Base-by-base conservation (phyloP, 306 rosid species). In the Malus sieversii region DNA sequence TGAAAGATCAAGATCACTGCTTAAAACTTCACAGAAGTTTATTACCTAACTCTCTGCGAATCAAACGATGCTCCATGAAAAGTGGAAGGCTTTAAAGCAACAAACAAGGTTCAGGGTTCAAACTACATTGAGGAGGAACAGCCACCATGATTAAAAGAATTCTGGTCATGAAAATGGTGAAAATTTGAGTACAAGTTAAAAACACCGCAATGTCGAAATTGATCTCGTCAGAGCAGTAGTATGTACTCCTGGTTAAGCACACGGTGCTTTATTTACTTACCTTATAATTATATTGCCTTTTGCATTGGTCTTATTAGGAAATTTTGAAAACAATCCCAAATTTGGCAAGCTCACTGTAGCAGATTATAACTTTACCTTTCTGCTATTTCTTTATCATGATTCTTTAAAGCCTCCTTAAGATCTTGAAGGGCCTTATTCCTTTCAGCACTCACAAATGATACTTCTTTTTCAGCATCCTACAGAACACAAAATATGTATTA, bases 381-480 rank as follows among this genome's bases (percentile, higher is more conserved):
- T 74, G 82, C 82, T 67, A 96, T 84, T 85, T 90, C 99, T 79
- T 80, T 89, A 66, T 79, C 82, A 74, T 92, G 88, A 86, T 83
- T 92, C 45, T 71, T 85, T 81, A 85, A 76, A 71, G 89, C 83
- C 71, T 85, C 77, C 72, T 89, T 87, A 80, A 92, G 96, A 79
- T 96, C 98, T 77, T 88, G 90, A 79, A 89, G 86, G 79, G 79
- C 86, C 82, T 76, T 90, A 67, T 92, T 90, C 87, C 86, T 90
- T 86, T 92, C 97, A 78, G 90, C 89, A 75, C 81, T 83, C 68
- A 85, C 82, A 76, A 85, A 78, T 18, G 78, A 82, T 61, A 90
- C 76, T 89, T 96, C 98, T 78, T 84, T 89, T 85, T 96, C 98
- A 84, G 89, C 91, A 68, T 96, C 99, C 99, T 96, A 81, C 44